These are phyloP conservation scores for Avena sativa DNA, from an alignment of 176 grass and related monocot genomes.

Conservation along the genomic window DNA sequence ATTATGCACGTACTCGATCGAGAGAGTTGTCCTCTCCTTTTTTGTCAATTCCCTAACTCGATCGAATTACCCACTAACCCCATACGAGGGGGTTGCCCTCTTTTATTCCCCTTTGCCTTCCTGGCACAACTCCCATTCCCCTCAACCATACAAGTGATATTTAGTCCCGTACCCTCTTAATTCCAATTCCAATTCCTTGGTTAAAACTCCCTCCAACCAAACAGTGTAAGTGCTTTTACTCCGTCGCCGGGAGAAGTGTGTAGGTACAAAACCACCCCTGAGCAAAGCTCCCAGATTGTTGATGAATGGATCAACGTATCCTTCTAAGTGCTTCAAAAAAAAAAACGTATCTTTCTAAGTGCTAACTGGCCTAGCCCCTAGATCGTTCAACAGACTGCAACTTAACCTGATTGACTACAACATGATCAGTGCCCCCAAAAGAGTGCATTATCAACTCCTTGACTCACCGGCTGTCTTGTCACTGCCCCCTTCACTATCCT, in stretches of 20 bases:
- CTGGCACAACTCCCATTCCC: too few relatives aligned
- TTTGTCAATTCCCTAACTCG: too few relatives aligned
- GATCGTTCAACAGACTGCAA: not conserved
- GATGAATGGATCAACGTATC: not conserved
- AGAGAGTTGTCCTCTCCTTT: too few relatives aligned
- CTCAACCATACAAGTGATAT: too few relatives aligned
- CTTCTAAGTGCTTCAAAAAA: too few relatives aligned
- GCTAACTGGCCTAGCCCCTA: not conserved
- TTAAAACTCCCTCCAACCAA: not conserved
- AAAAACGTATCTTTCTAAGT: too few relatives aligned
- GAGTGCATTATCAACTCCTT: slow-evolving; percentile 6
- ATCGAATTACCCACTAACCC: too few relatives aligned
- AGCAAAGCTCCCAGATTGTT: not conserved
- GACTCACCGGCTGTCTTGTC: slow-evolving; percentile 12
- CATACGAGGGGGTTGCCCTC: too few relatives aligned
- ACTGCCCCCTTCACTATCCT: slow-evolving; percentile 10
- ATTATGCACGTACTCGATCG: too few relatives aligned
- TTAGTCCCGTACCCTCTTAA: too few relatives aligned
- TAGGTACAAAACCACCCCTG: not conserved
- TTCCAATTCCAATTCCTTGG: not conserved
- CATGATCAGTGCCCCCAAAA: not conserved
- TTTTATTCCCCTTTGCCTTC: too few relatives aligned
- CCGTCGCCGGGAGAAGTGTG: not conserved
- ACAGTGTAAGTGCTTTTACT: not conserved
- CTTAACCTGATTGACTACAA: slow-evolving; percentile 8